phyloP scores from a whole-genome alignment of 208 protist genomes.

The Zelonia costaricensis region DNA sequence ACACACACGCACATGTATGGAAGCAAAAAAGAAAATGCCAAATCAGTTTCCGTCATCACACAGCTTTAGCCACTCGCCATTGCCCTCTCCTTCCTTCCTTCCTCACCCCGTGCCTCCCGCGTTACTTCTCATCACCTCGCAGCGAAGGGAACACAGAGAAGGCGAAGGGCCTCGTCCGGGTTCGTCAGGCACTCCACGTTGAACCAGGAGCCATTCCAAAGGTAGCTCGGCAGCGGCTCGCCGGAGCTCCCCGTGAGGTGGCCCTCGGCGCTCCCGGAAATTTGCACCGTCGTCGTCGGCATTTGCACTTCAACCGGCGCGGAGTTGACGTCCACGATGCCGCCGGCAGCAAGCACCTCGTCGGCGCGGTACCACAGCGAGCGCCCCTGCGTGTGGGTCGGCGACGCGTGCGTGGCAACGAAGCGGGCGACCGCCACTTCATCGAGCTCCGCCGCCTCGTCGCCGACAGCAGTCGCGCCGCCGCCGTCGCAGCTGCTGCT shows the following conservation, averaged over 20 bases:
- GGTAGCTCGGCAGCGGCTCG: too few relatives aligned
- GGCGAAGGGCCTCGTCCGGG: slow-evolving; percentile 43
- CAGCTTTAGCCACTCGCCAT: too few relatives aligned
- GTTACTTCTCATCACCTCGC: background rate
- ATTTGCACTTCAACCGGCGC: slow-evolving; percentile 53
- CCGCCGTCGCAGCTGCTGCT: background rate
- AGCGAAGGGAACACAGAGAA: slow-evolving; percentile 9
- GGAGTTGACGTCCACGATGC: slow-evolving; percentile 79
- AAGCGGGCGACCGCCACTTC: slow-evolving; percentile 6
- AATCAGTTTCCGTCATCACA: too few relatives aligned
- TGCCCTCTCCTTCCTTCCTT: too few relatives aligned
- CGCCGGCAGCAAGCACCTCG: slow-evolving; percentile 58
- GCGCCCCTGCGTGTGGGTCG: slow-evolving; percentile 4
- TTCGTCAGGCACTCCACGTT: slow-evolving; percentile 64
- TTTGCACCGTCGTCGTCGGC: background rate
- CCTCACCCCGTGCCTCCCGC: too few relatives aligned
- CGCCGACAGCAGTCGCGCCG: background rate
- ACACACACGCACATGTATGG: too few relatives aligned
- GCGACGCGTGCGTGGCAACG: slow-evolving; percentile 18
- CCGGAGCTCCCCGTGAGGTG: too few relatives aligned
- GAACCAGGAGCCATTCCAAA: slow-evolving; percentile 28
- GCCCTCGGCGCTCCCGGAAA: too few relatives aligned
- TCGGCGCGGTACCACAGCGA: slow-evolving; percentile 69
- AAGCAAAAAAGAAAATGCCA: too few relatives aligned
- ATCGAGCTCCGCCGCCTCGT: background rate